Evolutionary conservation across 192 early-diverging fungal genomes (phyloP).

Genomic region (Coemansia furcata): DNA sequence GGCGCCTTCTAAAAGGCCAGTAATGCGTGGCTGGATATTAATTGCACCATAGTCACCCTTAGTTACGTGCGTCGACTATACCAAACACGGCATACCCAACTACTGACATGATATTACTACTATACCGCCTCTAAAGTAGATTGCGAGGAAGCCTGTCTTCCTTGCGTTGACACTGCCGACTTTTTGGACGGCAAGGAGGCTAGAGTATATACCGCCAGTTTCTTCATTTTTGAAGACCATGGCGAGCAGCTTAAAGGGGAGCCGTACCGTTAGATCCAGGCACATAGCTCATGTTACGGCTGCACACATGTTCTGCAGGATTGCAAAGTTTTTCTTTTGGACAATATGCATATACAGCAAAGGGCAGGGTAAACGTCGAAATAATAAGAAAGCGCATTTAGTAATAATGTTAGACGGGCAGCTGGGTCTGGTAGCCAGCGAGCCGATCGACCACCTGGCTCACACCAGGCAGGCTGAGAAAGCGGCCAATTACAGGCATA

Average conservation of each 20-base stretch:
- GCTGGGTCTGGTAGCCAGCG: conserved; percentile 44
- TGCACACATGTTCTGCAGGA: conserved; percentile 9
- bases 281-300: conserved; percentile 27
- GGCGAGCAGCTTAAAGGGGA: conserved; percentile 29
- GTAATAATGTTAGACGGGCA: conserved; percentile 24
- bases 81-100: not conserved
- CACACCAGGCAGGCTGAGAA: conserved; percentile 82
- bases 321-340: not conserved
- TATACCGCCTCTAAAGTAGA: not conserved
- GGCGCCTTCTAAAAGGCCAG: conserved; percentile 25
- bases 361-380: not conserved
- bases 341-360: not conserved
- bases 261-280: conserved; percentile 25
- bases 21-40: not conserved
- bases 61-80: not conserved
- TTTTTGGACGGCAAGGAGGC: not conserved
- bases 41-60: conserved; percentile 4
- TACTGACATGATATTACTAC: not conserved
- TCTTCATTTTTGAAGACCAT: not conserved
- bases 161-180: not conserved
- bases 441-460: conserved; percentile 61
- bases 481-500: conserved; percentile 84
- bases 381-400: not conserved
- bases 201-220: not conserved
- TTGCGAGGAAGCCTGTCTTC: not conserved